These are phyloP conservation scores for Talaromyces amestolkiae DNA, from an alignment of 2,329 filamentous ascomycete species.

Conservation along the genomic window DNA sequence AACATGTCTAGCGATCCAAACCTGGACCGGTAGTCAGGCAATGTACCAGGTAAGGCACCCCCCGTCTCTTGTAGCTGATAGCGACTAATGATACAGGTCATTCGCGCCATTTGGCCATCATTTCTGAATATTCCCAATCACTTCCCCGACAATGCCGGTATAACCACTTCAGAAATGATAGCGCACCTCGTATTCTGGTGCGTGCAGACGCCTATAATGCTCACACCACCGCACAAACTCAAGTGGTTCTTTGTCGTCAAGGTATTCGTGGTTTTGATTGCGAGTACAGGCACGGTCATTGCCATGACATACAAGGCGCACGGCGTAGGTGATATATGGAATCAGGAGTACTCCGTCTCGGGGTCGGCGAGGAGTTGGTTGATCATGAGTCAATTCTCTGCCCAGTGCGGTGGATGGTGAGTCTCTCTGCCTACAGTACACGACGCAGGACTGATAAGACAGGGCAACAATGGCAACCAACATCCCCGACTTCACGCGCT, in stretches of 20 bases:
- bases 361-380: too few relatives aligned
- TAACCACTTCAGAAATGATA: conserved; percentile 41
- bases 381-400: too few relatives aligned
- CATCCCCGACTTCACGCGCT: conserved; percentile 24
- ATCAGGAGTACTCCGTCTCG: too few relatives aligned
- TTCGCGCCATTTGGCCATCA: conserved; percentile 46
- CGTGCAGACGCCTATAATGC: conserved; percentile 38
- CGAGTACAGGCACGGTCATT: conserved; percentile 57
- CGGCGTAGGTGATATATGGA: too few relatives aligned
- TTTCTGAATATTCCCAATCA: conserved; percentile 48
- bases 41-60: too few relatives aligned
- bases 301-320: too few relatives aligned
- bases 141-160: conserved; percentile 38
- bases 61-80: too few relatives aligned
- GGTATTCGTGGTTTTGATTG: conserved; percentile 47
- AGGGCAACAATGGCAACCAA: conserved; percentile 23
- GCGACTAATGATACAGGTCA: conserved; percentile 22
- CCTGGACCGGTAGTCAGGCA: too few relatives aligned
- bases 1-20: too few relatives aligned
- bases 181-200: conserved; percentile 42
- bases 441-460: background rate
- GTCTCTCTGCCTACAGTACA: too few relatives aligned
- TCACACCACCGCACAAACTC: conserved; percentile 36
- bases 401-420: too few relatives aligned
- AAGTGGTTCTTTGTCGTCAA: conserved; percentile 30